Percentiles rank a stretch among this genome's conserved stretches.
Evolutionary conservation across 2,329 filamentous ascomycete genomes (phyloP).

Genomic region (Arachnopeziza araneosa): DNA sequence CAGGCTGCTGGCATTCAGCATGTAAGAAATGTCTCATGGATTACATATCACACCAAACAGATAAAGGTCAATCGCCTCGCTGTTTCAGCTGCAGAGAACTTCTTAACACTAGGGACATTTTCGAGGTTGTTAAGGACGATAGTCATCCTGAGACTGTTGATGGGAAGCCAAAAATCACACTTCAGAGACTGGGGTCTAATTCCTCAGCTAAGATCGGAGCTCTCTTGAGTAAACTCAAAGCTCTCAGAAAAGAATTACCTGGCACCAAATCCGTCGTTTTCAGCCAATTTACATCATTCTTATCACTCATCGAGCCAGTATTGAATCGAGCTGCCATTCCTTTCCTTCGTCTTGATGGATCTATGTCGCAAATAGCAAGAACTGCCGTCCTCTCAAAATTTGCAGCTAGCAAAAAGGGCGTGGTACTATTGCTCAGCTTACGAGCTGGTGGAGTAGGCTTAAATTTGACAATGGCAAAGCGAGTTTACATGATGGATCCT

Average conservation of each 20-base stretch:
- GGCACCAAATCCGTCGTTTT: constrained; percentile 86
- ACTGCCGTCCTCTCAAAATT: constrained; percentile 75
- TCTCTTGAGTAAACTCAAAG: constrained; percentile 69
- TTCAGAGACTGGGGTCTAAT: constrained; percentile 54
- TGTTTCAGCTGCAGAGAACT: constrained; percentile 89
- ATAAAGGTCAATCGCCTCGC: constrained; percentile 67
- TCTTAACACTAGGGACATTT: constrained; percentile 78
- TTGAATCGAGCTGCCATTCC: constrained; percentile 66
- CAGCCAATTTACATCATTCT: constrained; percentile 94
- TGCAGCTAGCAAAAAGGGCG: constrained; percentile 52
- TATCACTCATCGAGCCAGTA: constrained; percentile 83
- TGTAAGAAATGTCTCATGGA: constrained; percentile 90
- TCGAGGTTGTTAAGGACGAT: constrained; percentile 83
- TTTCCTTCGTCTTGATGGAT: constrained; percentile 85
- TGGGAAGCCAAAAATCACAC: constrained; percentile 48
- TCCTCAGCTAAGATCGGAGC: constrained; percentile 87
- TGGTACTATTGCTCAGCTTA: constrained; percentile 76
- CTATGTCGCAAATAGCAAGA: constrained; percentile 79
- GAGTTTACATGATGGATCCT: constrained; percentile 98
- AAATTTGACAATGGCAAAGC: constrained; percentile 81
- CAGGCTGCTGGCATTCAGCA: constrained; percentile 94
- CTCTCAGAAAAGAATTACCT: constrained; percentile 59
- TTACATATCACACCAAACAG: constrained; percentile 81
- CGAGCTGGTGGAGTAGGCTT: constrained; percentile 89
- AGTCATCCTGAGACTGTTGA: constrained; percentile 43